Conservation (phyloP, 805 yeast genomes). For the Teunomyces pallodes region DNA sequence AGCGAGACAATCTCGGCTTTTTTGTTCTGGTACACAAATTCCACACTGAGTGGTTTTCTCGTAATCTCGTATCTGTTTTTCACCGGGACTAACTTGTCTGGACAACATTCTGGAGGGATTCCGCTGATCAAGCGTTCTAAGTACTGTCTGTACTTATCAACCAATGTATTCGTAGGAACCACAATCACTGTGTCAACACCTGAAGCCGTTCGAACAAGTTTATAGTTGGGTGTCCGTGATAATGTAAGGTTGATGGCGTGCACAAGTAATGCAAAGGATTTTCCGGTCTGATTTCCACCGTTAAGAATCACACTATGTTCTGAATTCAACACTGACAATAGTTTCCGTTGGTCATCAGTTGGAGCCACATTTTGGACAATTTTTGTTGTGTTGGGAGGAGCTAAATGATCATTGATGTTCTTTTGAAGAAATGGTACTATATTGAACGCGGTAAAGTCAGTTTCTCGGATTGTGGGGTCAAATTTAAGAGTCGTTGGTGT, state of each 20-base stretch:
- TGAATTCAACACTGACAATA: constrained; percentile 16
- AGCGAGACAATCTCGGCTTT: not conserved
- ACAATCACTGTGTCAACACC: constrained; percentile 18
- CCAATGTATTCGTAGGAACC: constrained; percentile 23
- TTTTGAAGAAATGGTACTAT: constrained; percentile 23
- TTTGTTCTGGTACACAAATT: constrained; percentile 9
- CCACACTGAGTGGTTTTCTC: constrained; percentile 16
- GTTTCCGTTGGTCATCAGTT: constrained; percentile 17
- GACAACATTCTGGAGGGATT: constrained; percentile 22
- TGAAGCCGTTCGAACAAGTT: constrained; percentile 7
- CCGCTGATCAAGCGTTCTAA: constrained; percentile 12
- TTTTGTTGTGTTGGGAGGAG: constrained; percentile 7
- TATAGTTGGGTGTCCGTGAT: constrained; percentile 17
- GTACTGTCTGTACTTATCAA: constrained; percentile 15
- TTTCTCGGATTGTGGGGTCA: constrained; percentile 8
- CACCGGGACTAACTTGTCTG: constrained; percentile 13
- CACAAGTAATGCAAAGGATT: constrained; percentile 15
- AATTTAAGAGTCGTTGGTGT: constrained; percentile 1
- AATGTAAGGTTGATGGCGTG: constrained; percentile 19
- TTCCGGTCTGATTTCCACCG: constrained; percentile 19
- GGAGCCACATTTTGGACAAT: constrained; percentile 14
- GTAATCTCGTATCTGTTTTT: constrained; percentile 9
- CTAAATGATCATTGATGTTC: constrained; percentile 14
- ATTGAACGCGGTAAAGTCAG: constrained; percentile 20
- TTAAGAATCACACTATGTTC: constrained; percentile 13